Evolutionary conservation across 306 rosid species (phyloP), one percentile per base, ranked within the genome.

Genomic region (Comarum palustre): DNA sequence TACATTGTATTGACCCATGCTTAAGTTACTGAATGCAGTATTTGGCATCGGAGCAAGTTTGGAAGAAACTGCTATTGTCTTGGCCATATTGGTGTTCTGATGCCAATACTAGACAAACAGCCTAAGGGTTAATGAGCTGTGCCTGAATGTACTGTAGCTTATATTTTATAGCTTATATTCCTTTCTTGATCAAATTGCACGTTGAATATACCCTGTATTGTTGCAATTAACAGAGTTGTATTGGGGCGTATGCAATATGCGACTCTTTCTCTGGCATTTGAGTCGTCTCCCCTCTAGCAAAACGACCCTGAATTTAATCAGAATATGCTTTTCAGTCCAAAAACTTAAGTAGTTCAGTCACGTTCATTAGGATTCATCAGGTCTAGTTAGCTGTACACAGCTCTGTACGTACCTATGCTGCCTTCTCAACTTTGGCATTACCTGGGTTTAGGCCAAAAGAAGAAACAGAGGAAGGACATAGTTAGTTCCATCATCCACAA

Each of bases 1-100:
- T 52, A 17, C 67, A 32, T 45, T 68, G 55, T 66, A 65, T 64
- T 70, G 58, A 42, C 14, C 77, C 81, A 24, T 78, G 54, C 69
- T 2, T 8, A 24, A 8, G 61, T 72, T 51, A 71, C 63, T 54
- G 43, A 63, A 69, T 77, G 25, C 63, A 41, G 39, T 29, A 76
- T 45, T 11, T 0, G 63, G 68, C 67, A n/a, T 59, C 32, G 42
- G 43, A 59, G 46, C n/a, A 51, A 51, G 25, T 69, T 32, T 12
- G 15, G 14, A 69, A 7, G 29, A 25, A 1, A 13, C 63, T 69
- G 25, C 19, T 2, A 5, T 17, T 54, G 29, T 34, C 51, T 32
- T 4, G 8, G 20, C 22, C 62, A 17, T 46, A 24, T 54, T 54
- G 15, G 54, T 48, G 54, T 47, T 24, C 12, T 57, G 39, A 27